Percentiles rank a stretch among this genome's conserved stretches.
These are phyloP conservation scores for Hemisphaericaspora xylofermentans DNA, from an alignment of 1,139 yeast species.

Conservation along the genomic window DNA sequence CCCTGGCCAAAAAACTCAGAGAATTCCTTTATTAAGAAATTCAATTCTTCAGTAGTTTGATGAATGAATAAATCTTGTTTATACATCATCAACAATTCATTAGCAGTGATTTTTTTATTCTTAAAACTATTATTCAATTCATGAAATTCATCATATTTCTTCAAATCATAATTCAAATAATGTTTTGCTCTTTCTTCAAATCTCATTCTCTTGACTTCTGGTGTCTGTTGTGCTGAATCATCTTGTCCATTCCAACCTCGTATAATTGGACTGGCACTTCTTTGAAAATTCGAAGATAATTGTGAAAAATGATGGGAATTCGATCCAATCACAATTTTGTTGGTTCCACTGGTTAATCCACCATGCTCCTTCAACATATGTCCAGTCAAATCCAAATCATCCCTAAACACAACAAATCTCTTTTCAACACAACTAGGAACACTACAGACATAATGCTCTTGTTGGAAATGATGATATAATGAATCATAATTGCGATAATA, in stretches of 20 bases:
- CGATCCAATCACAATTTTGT: conserved; percentile 42
- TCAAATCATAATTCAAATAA: conserved; percentile 57
- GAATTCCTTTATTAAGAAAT: conserved; percentile 54
- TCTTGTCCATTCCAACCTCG: conserved; percentile 17
- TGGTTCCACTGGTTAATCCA: conserved; percentile 48
- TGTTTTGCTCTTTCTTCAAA: conserved; percentile 85
- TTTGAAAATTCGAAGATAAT: conserved; percentile 53
- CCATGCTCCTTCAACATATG: conserved; percentile 88
- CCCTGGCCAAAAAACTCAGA: conserved; percentile 49
- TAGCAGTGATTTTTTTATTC: conserved; percentile 46
- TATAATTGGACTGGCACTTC: conserved; percentile 7
- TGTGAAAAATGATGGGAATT: conserved; percentile 61
- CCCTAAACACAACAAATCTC: conserved; percentile 87
- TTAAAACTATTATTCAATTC: conserved; percentile 50
- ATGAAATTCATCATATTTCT: conserved; percentile 49
- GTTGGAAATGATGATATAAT: conserved; percentile 70
- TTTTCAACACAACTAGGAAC: conserved; percentile 84
- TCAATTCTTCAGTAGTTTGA: conserved; percentile 46
- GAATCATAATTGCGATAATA: conserved; percentile 77
- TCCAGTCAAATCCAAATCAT: conserved; percentile 82
- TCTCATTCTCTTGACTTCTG: conserved; percentile 57
- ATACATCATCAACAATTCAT: conserved; percentile 51
- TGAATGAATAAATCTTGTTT: conserved; percentile 45
- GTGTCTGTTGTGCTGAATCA: conserved; percentile 36
- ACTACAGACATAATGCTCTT: conserved; percentile 73